Evolutionary conservation across 1,284 basidiomycete genomes (phyloP).

Genomic region (Tremellales sp.): DNA sequence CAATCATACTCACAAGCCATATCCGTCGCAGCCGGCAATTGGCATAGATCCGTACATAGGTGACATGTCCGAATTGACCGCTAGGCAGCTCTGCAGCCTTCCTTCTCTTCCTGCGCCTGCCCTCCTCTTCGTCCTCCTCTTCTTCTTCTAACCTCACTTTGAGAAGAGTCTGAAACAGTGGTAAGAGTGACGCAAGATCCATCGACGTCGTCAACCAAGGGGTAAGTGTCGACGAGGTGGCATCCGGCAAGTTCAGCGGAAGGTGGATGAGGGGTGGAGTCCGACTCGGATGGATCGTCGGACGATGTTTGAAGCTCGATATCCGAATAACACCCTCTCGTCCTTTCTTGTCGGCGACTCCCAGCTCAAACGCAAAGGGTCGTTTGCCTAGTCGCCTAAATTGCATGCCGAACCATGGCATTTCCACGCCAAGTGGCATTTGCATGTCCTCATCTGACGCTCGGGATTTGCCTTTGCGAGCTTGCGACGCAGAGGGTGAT

Average conservation of each 20-base stretch:
- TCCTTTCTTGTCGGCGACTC: slow-evolving; percentile 62
- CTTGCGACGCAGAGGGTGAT: slow-evolving; percentile 6
- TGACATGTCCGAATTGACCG: slow-evolving; percentile 61
- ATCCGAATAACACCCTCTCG: slow-evolving; percentile 62
- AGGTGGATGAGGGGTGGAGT: slow-evolving; percentile 63
- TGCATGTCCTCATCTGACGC: not conserved
- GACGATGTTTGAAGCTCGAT: slow-evolving; percentile 73
- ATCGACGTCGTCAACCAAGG: slow-evolving; percentile 67
- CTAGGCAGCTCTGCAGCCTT: slow-evolving; percentile 51
- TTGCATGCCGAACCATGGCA: slow-evolving; percentile 71
- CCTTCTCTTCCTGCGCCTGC: slow-evolving; percentile 8
- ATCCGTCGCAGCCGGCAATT: slow-evolving; percentile 73
- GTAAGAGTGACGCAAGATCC: slow-evolving; percentile 59
- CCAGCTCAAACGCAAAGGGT: slow-evolving; percentile 72
- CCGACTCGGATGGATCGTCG: slow-evolving; percentile 53
- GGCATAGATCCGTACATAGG: slow-evolving; percentile 72
- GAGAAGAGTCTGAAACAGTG: slow-evolving; percentile 57
- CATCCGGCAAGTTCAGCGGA: slow-evolving; percentile 62
- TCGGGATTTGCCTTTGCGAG: slow-evolving; percentile 3
- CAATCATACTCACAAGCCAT: slow-evolving; percentile 58
- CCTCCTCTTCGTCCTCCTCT: slow-evolving; percentile 2
- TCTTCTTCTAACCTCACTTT: not conserved
- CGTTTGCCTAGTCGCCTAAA: slow-evolving; percentile 60
- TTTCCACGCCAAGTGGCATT: slow-evolving; percentile 59
- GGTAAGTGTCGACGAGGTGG: slow-evolving; percentile 58